phyloP scores from a whole-genome alignment of 768 basidiomycete genomes.

The Serendipita indica region DNA sequence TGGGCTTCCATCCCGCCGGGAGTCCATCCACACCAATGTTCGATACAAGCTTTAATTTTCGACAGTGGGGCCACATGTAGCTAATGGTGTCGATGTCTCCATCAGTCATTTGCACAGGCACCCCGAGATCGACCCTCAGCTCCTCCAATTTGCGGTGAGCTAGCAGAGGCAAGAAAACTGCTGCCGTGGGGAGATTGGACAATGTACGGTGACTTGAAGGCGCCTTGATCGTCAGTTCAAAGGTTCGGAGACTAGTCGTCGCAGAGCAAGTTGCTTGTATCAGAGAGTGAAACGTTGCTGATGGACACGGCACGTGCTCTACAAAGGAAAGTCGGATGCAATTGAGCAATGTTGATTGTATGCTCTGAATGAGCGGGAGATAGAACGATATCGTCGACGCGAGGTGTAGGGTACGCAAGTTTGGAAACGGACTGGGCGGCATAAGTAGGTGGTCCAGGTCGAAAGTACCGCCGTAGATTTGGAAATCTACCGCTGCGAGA shows the following conservation, averaged over 20 bases:
- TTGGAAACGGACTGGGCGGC: slow-evolving; percentile 27
- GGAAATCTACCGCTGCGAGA: background rate
- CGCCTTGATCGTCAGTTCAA: background rate
- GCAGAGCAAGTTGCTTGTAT: slow-evolving; percentile 3
- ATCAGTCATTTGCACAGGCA: background rate
- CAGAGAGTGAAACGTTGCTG: background rate
- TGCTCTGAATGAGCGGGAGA: slow-evolving; percentile 25
- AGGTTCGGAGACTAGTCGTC: background rate
- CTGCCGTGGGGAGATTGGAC: slow-evolving; percentile 6
- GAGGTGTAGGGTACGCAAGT: slow-evolving; percentile 29
- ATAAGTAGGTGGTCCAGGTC: slow-evolving; percentile 25
- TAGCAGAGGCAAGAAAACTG: background rate
- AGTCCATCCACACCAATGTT: too few species aligned
- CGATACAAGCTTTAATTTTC: background rate
- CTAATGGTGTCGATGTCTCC: slow-evolving; percentile 2
- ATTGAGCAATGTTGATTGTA: slow-evolving; percentile 14
- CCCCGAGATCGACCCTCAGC: background rate
- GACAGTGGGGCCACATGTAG: background rate
- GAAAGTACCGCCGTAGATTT: background rate
- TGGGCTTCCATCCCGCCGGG: background rate
- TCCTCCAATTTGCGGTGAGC: slow-evolving; percentile 2
- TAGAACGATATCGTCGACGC: slow-evolving; percentile 31
- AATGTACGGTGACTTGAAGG: background rate
- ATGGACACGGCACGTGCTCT: background rate
- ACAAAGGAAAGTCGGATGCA: background rate